These are phyloP conservation scores for Cladorrhinum samala DNA, from an alignment of 495 filamentous ascomycete genomes.

Conservation along the genomic window DNA sequence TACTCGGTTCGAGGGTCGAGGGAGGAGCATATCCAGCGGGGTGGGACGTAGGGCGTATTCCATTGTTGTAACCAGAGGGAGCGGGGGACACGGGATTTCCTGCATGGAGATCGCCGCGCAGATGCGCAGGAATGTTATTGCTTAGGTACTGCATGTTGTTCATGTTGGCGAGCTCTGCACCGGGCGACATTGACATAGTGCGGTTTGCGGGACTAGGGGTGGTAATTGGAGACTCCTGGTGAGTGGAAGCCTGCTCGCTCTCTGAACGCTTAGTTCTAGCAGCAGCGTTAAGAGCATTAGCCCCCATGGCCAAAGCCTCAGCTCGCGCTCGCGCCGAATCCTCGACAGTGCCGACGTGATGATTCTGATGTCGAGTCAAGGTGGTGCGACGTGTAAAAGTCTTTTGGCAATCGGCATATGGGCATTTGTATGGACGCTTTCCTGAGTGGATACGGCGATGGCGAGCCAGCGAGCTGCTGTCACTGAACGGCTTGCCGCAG, in stretches of 20 bases:
- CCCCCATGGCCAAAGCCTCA: conserved; percentile 50
- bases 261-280: conserved; percentile 54
- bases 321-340: conserved; percentile 87
- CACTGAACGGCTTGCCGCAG: conserved; percentile 99
- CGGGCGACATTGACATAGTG: conserved; percentile 71
- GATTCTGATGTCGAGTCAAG: conserved; percentile 90
- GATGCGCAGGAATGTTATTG: conserved; percentile 67
- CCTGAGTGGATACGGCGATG: conserved; percentile 95
- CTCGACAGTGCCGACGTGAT: conserved; percentile 91
- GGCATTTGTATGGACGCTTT: conserved; percentile 94
- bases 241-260: conserved; percentile 65
- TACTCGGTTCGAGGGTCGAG: conserved; percentile 79
- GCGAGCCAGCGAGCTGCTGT: conserved; percentile 89
- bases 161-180: conserved; percentile 66
- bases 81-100: conserved; percentile 60
- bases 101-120: conserved; percentile 66
- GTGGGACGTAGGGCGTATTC: conserved; percentile 63
- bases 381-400: conserved; percentile 96
- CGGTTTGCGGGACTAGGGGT: conserved; percentile 82
- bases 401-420: conserved; percentile 96
- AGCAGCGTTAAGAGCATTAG: conserved; percentile 49
- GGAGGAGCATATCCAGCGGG: conserved; percentile 75
- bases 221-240: conserved; percentile 72
- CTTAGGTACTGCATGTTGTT: conserved; percentile 68
- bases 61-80: conserved; percentile 56